These are phyloP conservation scores for Euclidium syriacum DNA, from an alignment of 345 rosid species.

Conservation along the genomic window DNA sequence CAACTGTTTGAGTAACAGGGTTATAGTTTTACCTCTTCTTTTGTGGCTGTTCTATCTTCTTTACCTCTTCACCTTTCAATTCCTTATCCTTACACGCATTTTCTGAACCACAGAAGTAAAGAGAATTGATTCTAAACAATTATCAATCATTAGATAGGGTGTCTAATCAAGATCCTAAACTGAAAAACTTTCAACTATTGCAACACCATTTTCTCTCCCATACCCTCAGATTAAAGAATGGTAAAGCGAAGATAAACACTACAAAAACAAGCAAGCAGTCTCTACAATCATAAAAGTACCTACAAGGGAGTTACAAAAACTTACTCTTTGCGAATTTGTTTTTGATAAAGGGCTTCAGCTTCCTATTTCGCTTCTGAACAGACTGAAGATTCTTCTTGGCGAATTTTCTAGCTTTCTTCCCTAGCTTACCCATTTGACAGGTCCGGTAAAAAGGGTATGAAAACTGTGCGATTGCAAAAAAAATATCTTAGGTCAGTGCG, in stretches of 20 bases:
- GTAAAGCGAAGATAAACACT: neutral
- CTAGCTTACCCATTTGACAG: constrained; percentile 64
- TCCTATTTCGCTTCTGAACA: constrained; percentile 52
- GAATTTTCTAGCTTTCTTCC: constrained; percentile 93
- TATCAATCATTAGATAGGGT: neutral
- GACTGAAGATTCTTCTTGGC: constrained; percentile 93
- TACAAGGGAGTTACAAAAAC: too few relatives aligned
- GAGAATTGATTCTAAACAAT: neutral
- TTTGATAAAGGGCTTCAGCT: constrained; percentile 60
- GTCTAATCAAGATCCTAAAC: neutral
- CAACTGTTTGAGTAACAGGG: neutral
- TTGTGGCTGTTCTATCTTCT: constrained; percentile 19
- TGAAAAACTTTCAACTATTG: neutral
- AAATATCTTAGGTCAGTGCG: neutral
- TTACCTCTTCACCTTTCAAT: constrained; percentile 30
- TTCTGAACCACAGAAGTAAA: constrained; percentile 24
- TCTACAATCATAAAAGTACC: neutral
- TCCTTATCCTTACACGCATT: constrained; percentile 23
- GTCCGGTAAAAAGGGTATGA: neutral
- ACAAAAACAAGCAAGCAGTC: neutral
- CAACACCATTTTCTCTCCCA: neutral
- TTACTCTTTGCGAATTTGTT: constrained; percentile 61
- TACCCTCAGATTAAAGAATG: neutral
- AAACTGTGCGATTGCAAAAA: neutral
- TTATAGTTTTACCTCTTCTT: constrained; percentile 37